A percentile compares a stretch with the other conserved stretches of the same genome.
phyloP scores from a whole-genome alignment of 139 green algal genomes.

The Asterochloris sp. region DNA sequence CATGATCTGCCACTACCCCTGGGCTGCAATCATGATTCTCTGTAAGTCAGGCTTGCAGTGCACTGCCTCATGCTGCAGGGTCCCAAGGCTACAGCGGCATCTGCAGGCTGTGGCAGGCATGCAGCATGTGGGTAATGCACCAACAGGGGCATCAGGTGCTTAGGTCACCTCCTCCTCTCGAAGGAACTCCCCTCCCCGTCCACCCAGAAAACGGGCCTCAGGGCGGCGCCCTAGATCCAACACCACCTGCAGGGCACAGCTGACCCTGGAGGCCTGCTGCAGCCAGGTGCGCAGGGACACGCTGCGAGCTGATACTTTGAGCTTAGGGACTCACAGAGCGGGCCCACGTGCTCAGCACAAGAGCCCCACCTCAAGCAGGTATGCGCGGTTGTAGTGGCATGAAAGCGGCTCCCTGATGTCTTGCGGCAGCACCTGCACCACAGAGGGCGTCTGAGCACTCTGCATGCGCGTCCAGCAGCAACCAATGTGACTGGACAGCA shows the following conservation, averaged over 20 bases:
- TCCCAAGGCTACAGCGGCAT: too few species aligned
- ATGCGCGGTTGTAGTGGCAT: constrained; percentile 59
- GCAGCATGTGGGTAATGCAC: not conserved
- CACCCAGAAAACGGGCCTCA: constrained; percentile 66
- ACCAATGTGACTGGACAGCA: not conserved
- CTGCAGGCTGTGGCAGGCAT: not conserved
- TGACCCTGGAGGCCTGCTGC: not conserved
- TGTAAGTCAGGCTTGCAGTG: too few species aligned
- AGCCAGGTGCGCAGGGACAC: not conserved
- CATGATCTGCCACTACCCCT: too few species aligned
- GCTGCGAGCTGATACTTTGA: not conserved
- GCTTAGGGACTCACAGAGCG: not conserved
- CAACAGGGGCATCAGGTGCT: not conserved
- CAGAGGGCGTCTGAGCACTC: not conserved
- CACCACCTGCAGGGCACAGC: constrained; percentile 30
- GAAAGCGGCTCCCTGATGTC: constrained; percentile 67
- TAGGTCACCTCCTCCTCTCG: constrained; percentile 50
- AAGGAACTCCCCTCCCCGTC: constrained; percentile 55
- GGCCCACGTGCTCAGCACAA: not conserved
- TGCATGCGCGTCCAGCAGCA: not conserved
- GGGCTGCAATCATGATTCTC: too few species aligned
- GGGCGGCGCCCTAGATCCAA: constrained; percentile 63
- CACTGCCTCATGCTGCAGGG: too few species aligned
- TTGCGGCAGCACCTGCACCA: constrained; percentile 65
- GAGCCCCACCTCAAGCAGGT: constrained; percentile 69